A percentile compares a stretch with the other conserved stretches of the same genome.
Conservation (phyloP, 768 basidiomycete genomes). For the Neoboletus subvelutipes region DNA sequence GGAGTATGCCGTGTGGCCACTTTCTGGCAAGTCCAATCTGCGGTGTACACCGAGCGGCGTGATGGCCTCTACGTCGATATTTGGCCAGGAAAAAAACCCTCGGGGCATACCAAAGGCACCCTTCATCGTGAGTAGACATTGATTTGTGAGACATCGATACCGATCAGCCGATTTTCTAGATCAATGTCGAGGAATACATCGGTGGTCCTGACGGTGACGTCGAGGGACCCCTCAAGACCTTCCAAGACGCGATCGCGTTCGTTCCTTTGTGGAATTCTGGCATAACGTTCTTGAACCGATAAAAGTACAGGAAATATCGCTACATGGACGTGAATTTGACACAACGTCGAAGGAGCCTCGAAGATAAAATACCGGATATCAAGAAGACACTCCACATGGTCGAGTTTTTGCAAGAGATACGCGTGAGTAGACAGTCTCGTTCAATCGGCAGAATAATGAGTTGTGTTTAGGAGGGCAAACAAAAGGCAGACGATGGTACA, state of each 20-base stretch:
- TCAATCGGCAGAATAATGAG: neutral
- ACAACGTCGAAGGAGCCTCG: conserved; percentile 73
- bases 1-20: conserved; percentile 18
- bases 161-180: conserved; percentile 42
- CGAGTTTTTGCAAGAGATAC: conserved; percentile 68
- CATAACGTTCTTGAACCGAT: conserved; percentile 17
- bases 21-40: neutral
- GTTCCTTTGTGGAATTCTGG: conserved; percentile 29
- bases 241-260: conserved; percentile 94
- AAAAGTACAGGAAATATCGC: conserved; percentile 83
- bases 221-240: conserved; percentile 72
- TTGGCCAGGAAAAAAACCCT: conserved; percentile 63
- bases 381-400: conserved; percentile 91
- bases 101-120: conserved; percentile 94
- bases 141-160: neutral
- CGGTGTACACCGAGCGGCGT: neutral
- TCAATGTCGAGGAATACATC: conserved; percentile 84
- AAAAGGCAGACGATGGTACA: conserved; percentile 31
- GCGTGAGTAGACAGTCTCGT: conserved; percentile 44
- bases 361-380: conserved; percentile 97
- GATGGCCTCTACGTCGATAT: conserved; percentile 32
- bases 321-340: conserved; percentile 92
- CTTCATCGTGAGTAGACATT: conserved; percentile 71
- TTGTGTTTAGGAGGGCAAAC: conserved; percentile 56
- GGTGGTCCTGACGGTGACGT: conserved; percentile 75